phyloP scores from a whole-genome alignment of 2,329 filamentous ascomycete genomes.

The Simplicillium aogashimaense region DNA sequence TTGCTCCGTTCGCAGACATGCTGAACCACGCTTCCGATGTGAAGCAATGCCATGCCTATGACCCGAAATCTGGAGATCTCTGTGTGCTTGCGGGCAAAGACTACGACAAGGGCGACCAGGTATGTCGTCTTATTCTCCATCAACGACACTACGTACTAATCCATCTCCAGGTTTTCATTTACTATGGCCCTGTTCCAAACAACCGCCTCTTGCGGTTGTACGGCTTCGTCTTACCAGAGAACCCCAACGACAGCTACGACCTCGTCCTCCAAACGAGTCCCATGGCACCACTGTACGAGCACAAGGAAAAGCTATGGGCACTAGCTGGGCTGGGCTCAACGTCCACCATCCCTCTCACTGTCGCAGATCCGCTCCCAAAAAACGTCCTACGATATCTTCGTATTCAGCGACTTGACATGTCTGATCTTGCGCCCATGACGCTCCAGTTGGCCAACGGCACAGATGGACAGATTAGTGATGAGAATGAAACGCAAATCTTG shows the following conservation, averaged over 20 bases:
- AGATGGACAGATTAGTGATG: conserved; percentile 16
- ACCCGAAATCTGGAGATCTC: conserved; percentile 18
- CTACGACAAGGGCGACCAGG: conserved; percentile 23
- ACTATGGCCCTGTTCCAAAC: conserved; percentile 21
- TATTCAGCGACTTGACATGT: conserved; percentile 21
- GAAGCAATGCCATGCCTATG: conserved; percentile 23
- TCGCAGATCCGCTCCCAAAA: conserved; percentile 20
- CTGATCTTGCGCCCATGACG: conserved; percentile 15
- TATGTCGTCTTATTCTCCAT: conserved; percentile 12
- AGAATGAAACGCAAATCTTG: conserved; percentile 20
- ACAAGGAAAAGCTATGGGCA: conserved; percentile 23
- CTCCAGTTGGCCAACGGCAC: conserved; percentile 12
- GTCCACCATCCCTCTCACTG: conserved; percentile 21
- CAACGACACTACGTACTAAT: conserved; percentile 2
- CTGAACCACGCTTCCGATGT: conserved; percentile 23
- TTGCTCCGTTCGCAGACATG: conserved; percentile 26
- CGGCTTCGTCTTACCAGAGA: conserved; percentile 23
- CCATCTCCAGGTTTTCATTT: conserved; percentile 18
- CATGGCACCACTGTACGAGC: conserved; percentile 20
- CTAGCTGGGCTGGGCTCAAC: conserved; percentile 19
- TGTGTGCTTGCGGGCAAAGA: conserved; percentile 12
- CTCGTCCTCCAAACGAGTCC: conserved; percentile 23
- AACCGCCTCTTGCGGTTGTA: conserved; percentile 25
- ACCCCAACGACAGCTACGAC: conserved; percentile 25
- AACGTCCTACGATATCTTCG: conserved; percentile 23